Conservation (phyloP, 2,329 filamentous ascomycete species). For the Hypoxylon sp. region DNA sequence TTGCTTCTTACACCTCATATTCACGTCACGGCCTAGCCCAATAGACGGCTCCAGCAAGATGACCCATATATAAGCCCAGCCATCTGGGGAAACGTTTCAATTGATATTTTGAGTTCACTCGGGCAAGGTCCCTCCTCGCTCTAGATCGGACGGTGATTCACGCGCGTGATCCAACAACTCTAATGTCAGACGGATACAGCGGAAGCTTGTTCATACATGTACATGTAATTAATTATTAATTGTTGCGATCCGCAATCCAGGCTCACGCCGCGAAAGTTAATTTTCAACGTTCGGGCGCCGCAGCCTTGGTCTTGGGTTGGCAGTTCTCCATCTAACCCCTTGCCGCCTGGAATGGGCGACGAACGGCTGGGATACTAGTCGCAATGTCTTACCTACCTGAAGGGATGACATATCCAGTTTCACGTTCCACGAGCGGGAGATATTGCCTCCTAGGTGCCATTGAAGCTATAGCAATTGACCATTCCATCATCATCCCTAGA, state of each 20-base stretch:
- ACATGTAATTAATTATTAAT: constrained; percentile 26
- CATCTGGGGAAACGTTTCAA: constrained; percentile 23
- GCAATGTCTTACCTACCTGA: constrained; percentile 1
- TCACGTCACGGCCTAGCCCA: constrained; percentile 15
- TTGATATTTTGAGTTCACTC: constrained; percentile 19
- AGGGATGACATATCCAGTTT: neutral
- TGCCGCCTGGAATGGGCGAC: constrained; percentile 26
- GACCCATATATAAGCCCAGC: constrained; percentile 19
- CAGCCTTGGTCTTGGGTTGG: constrained; percentile 29
- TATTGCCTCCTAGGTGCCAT: constrained; percentile 19
- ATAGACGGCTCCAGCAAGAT: neutral
- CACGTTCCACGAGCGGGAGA: constrained; percentile 6
- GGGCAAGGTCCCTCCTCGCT: constrained; percentile 25
- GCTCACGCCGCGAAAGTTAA: constrained; percentile 11
- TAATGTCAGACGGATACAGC: constrained; percentile 28
- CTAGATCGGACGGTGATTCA: constrained; percentile 11
- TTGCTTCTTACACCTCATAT: constrained; percentile 2
- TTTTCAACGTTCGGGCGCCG: constrained; percentile 13
- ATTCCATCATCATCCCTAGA: constrained; percentile 23
- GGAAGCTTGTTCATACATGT: constrained; percentile 21
- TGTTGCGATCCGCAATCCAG: neutral
- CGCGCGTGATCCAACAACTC: constrained; percentile 16
- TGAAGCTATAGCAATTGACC: neutral
- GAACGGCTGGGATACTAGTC: constrained; percentile 20
- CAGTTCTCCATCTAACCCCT: neutral